Conservation (phyloP, 1,284 basidiomycete genomes). For the Heterobasidion occidentale region DNA sequence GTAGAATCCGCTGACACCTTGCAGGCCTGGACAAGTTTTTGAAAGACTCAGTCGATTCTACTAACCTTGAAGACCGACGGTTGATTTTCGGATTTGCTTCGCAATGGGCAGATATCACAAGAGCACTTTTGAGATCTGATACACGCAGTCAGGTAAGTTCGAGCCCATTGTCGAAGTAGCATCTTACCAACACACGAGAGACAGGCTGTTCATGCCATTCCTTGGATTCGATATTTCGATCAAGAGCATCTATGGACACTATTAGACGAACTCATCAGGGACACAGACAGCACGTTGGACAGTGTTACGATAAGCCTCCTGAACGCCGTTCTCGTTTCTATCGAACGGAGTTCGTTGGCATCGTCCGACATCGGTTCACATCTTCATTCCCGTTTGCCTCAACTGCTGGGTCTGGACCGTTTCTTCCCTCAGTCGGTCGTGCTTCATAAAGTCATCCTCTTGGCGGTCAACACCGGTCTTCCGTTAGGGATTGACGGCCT, state of each 20-base stretch:
- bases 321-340: slow-evolving; percentile 8
- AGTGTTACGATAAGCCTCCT: slow-evolving; percentile 7
- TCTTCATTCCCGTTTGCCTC: slow-evolving; percentile 11
- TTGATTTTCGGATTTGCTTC: slow-evolving; percentile 21
- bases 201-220: slow-evolving; percentile 7
- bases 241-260: slow-evolving; percentile 20
- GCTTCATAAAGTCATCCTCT: slow-evolving; percentile 42
- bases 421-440: slow-evolving; percentile 26
- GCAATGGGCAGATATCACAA: slow-evolving; percentile 22
- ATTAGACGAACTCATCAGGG: slow-evolving; percentile 24
- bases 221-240: slow-evolving; percentile 44
- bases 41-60: slow-evolving; percentile 14
- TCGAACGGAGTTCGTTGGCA: slow-evolving; percentile 7
- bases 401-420: slow-evolving; percentile 14
- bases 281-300: slow-evolving; percentile 16
- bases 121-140: slow-evolving; percentile 6
- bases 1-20: slow-evolving; percentile 14
- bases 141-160: slow-evolving; percentile 12
- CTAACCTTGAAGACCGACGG: slow-evolving; percentile 16
- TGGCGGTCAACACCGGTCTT: slow-evolving; percentile 28
- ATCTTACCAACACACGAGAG: not conserved
- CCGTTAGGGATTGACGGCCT: slow-evolving; percentile 36
- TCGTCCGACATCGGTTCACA: slow-evolving; percentile 3
- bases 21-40: slow-evolving; percentile 26
- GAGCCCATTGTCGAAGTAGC: not conserved